Percentiles rank a stretch among this genome's conserved stretches.
phyloP scores from a whole-genome alignment of 1,284 basidiomycete genomes.

The Microbotryum silenes-acaulis region DNA sequence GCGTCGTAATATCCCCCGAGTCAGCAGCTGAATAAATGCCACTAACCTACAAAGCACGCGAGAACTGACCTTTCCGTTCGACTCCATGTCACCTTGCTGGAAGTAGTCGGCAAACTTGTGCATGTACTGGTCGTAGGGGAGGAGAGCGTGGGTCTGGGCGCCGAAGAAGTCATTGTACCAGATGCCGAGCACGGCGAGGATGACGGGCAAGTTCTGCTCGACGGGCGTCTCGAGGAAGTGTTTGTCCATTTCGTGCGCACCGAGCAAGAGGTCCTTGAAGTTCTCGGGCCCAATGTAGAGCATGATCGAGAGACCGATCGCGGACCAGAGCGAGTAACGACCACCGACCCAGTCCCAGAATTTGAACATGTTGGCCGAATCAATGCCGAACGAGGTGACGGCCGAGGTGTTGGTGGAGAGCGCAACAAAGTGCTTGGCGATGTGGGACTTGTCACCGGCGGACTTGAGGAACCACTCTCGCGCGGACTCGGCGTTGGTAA shows the following conservation, averaged over 20 bases:
- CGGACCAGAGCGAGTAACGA: constrained; percentile 95
- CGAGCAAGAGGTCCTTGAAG: constrained; percentile 81
- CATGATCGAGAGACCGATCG: constrained; percentile 91
- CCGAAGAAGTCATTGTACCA: constrained; percentile 99
- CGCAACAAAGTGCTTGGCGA: constrained; percentile 98
- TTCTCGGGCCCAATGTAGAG: constrained; percentile 88
- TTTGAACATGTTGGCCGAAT: constrained; percentile 92
- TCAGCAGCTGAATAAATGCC: background rate
- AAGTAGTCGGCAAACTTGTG: constrained; percentile 99
- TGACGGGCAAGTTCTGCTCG: constrained; percentile 84
- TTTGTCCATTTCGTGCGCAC: constrained; percentile 95
- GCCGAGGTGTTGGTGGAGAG: constrained; percentile 92
- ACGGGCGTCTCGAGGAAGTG: constrained; percentile 86
- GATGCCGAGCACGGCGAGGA: constrained; percentile 83
- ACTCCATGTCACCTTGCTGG: constrained; percentile 99
- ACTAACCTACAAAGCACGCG: background rate
- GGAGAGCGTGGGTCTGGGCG: constrained; percentile 84
- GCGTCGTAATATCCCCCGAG: background rate
- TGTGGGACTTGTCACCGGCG: constrained; percentile 80
- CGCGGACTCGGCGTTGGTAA: constrained; percentile 92
- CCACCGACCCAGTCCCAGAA: constrained; percentile 99
- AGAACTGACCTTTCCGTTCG: constrained; percentile 67
- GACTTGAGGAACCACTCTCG: constrained; percentile 84
- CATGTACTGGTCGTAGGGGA: constrained; percentile 97
- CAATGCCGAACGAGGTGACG: constrained; percentile 91